Evolutionary conservation across 495 filamentous ascomycete species (phyloP).

Genomic region (Neurospora sublineolata): DNA sequence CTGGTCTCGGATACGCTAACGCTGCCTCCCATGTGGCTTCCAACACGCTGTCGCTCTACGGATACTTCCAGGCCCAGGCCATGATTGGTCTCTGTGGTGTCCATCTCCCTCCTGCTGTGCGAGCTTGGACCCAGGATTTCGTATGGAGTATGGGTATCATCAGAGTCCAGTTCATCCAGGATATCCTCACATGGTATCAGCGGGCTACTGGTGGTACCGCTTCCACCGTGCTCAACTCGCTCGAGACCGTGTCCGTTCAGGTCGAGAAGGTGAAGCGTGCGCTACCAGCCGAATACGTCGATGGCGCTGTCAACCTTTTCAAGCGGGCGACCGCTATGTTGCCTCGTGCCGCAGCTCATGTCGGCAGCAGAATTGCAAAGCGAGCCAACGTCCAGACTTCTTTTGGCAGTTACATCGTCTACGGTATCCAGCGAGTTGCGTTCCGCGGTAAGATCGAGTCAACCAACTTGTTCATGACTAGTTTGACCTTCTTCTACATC

Average conservation of each 20-base stretch:
- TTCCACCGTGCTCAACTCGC: conserved; percentile 62
- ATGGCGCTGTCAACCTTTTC: conserved; percentile 27
- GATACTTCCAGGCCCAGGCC: conserved; percentile 95
- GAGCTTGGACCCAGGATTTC: conserved; percentile 96
- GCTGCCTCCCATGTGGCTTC: conserved; percentile 92
- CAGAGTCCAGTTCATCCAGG: conserved; percentile 72
- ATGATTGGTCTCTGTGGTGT: conserved; percentile 82
- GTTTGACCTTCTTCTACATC: conserved; percentile 78
- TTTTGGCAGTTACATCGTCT: conserved; percentile 53
- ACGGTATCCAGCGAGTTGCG: conserved; percentile 80
- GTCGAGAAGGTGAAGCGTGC: conserved; percentile 60
- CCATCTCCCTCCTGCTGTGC: conserved; percentile 78
- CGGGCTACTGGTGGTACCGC: conserved; percentile 83
- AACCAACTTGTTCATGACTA: conserved; percentile 91
- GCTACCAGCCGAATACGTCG: conserved; percentile 15
- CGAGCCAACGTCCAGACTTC: conserved; percentile 35
- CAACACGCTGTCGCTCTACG: conserved; percentile 83
- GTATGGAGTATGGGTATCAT: conserved; percentile 99
- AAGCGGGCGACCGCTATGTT: conserved; percentile 37
- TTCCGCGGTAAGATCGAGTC: conserved; percentile 76
- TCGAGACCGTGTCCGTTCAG: conserved; percentile 70
- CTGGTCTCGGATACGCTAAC: conserved; percentile 82
- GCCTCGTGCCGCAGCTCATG: conserved; percentile 28
- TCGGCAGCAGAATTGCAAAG: conserved; percentile 27
- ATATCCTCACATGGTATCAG: conserved; percentile 92